Base-by-base conservation (phyloP, 2,329 filamentous ascomycete species). In the Cladosporium sp. region DNA sequence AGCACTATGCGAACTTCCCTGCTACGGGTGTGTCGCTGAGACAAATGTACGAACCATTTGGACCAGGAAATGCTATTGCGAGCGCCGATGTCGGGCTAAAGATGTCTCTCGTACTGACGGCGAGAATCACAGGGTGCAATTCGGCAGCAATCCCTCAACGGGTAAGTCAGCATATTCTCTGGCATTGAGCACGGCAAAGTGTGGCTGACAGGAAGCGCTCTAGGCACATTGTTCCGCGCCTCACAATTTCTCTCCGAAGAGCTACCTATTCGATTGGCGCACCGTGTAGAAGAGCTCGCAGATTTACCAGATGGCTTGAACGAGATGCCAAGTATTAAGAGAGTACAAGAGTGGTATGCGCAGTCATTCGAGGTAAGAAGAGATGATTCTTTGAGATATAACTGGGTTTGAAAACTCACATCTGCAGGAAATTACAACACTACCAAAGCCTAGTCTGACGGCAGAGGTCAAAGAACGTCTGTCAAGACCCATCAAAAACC, bases 241-340 rank as follows among this genome's bases (percentile, higher is more conserved):
- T 98, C 95, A 30, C 95, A 98, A 82, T 99, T 99, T 81, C 89
- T 99, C 66, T 95, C 94, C 74, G 95, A 99, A 83, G 95, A 99
- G 83, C 88, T 99, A 28, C 95, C 95, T 72, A 99, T 99, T 75
- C 92, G 95, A 63, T 85, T 99, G 68, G 95, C 95, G 74, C 95
- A 99, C 81, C 91, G 95, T 70, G 95, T 99, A 67, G 92, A 97
- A 80, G 95, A 99, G 82, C 87, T 99, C 66, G 89, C 91, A 68
- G 91, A 92, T 75, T 84, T 99, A 2, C 95, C 95, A 41, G 95
- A 99, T 85, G 95, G 95, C 65, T 87, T 99, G 68, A 97, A 92
- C 78, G 93, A 98, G 72, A 98, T 99, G 95, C 92, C 93, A 47
- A 98, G 95, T 12, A 97, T 99, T 72, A 89, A 90, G 78, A 92